These are phyloP conservation scores for Laetiporus sulphureus DNA, from an alignment of 1,284 basidiomycete genomes.

Conservation along the genomic window DNA sequence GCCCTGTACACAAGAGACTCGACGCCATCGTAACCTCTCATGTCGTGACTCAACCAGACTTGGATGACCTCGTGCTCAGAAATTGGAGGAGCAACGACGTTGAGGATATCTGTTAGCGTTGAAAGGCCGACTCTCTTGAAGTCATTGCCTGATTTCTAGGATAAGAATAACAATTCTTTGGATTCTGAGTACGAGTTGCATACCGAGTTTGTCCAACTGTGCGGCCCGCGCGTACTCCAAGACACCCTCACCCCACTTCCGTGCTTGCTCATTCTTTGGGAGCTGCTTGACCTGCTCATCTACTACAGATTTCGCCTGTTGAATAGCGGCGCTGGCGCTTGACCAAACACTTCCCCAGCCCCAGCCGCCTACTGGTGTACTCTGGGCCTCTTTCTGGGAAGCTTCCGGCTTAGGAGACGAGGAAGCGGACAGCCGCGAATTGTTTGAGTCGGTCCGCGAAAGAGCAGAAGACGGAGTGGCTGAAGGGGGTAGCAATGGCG, in stretches of 20 bases:
- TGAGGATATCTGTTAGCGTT: slow-evolving; percentile 85
- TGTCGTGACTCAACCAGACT: slow-evolving; percentile 93
- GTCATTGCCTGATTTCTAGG: slow-evolving; percentile 83
- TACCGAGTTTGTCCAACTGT: slow-evolving; percentile 82
- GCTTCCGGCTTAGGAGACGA: slow-evolving; percentile 19
- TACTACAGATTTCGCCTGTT: slow-evolving; percentile 82
- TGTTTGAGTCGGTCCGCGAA: slow-evolving; percentile 25
- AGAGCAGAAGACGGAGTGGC: slow-evolving; percentile 33
- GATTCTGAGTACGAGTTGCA: slow-evolving; percentile 12
- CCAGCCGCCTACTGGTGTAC: slow-evolving; percentile 42
- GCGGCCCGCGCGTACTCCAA: slow-evolving; percentile 34
- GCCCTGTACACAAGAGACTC: slow-evolving; percentile 93
- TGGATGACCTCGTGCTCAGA: slow-evolving; percentile 97
- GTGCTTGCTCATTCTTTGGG: slow-evolving; percentile 75
- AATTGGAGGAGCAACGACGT: slow-evolving; percentile 96
- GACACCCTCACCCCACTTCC: slow-evolving; percentile 62
- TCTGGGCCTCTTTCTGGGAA: slow-evolving; percentile 10
- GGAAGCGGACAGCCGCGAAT: slow-evolving; percentile 19
- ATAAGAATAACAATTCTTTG: too few relatives aligned
- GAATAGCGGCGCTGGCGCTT: slow-evolving; percentile 78
- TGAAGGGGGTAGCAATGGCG: slow-evolving; percentile 26
- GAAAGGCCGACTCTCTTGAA: slow-evolving; percentile 82
- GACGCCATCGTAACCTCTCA: slow-evolving; percentile 94
- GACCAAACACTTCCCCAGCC: slow-evolving; percentile 87
- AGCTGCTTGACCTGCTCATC: slow-evolving; percentile 85